Evolutionary conservation across 495 filamentous ascomycete species (phyloP).

Genomic region (Platismatia glauca): DNA sequence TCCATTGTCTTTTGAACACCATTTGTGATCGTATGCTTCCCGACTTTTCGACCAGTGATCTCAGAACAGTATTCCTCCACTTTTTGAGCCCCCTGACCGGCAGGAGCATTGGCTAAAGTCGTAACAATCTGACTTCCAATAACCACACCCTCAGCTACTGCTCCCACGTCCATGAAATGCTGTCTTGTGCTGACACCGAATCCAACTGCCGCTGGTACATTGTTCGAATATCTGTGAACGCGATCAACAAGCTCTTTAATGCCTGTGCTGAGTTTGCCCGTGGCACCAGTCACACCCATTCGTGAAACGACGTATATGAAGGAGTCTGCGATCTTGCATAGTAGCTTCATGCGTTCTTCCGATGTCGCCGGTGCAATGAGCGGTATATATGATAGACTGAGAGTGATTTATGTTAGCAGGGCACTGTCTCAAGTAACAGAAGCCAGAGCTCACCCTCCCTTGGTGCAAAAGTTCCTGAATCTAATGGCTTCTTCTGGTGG

Average conservation of each 20-base stretch:
- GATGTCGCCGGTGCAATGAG: constrained; percentile 91
- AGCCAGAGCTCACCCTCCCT: constrained; percentile 49
- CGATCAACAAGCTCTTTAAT: constrained; percentile 71
- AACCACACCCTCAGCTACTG: constrained; percentile 89
- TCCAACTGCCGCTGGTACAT: constrained; percentile 81
- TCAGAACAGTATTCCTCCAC: constrained; percentile 81
- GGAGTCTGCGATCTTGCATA: constrained; percentile 95
- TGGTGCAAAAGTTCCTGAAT: constrained; percentile 78
- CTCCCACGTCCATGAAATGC: constrained; percentile 78
- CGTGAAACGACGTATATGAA: constrained; percentile 99
- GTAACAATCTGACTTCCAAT: constrained; percentile 92
- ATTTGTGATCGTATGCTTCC: constrained; percentile 17
- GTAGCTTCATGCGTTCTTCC: constrained; percentile 82
- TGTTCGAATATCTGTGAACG: constrained; percentile 88
- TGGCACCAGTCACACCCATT: constrained; percentile 93
- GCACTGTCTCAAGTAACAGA: constrained; percentile 3
- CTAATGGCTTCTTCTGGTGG: constrained; percentile 93
- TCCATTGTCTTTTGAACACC: constrained; percentile 51
- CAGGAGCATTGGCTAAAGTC: constrained; percentile 58
- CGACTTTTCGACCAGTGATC: constrained; percentile 54
- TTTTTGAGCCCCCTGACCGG: constrained; percentile 59
- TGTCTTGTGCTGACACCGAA: constrained; percentile 95
- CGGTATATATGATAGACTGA: constrained; percentile 83
- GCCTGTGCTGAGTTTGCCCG: constrained; percentile 66
- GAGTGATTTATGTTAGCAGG: constrained; percentile 4